phyloP scores from a whole-genome alignment of 208 protist species.

The Crithidia brevicula region DNA sequence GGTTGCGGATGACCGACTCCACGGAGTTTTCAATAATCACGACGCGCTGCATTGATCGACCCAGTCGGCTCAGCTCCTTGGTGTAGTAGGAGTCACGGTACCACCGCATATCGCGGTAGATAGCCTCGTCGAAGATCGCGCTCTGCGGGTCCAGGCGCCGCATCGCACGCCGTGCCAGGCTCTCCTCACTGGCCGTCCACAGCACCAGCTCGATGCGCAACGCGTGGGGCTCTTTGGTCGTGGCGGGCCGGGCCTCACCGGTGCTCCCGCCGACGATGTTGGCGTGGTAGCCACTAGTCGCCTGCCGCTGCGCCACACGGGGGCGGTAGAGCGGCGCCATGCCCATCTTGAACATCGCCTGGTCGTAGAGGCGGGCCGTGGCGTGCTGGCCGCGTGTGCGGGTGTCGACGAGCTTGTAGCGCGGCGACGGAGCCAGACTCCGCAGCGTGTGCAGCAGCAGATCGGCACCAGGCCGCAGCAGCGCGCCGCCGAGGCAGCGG shows the following conservation, averaged over 20 bases:
- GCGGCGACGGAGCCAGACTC: conserved; percentile 47
- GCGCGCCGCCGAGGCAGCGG: conserved; percentile 51
- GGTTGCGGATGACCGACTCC: conserved; percentile 81
- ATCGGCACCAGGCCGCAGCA: conserved; percentile 75
- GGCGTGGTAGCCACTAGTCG: conserved; percentile 16
- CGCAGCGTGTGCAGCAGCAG: conserved; percentile 62
- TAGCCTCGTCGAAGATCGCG: conserved; percentile 78
- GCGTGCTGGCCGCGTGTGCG: conserved; percentile 22
- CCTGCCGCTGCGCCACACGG: conserved; percentile 30
- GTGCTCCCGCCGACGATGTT: conserved; percentile 18
- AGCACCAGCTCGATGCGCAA: conserved; percentile 84
- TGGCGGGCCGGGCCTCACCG: conserved; percentile 29
- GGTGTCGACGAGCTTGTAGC: conserved; percentile 28
- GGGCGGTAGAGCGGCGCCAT: conserved; percentile 31
- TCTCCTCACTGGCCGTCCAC: conserved; percentile 89
- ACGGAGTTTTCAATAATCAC: conserved; percentile 93
- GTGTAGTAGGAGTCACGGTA: conserved; percentile 85
- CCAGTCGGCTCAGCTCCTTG: conserved; percentile 86
- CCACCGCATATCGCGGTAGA: conserved; percentile 90
- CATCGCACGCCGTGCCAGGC: conserved; percentile 73
- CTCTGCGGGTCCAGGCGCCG: conserved; percentile 69
- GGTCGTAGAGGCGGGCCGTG: conserved; percentile 50
- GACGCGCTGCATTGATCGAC: conserved; percentile 66
- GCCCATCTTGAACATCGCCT: conserved; percentile 40
- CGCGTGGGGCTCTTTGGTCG: conserved; percentile 22